A percentile compares a stretch with the other conserved stretches of the same genome.
phyloP scores from a whole-genome alignment of 2,329 filamentous ascomycete genomes.

The Alternaria tenuissima region DNA sequence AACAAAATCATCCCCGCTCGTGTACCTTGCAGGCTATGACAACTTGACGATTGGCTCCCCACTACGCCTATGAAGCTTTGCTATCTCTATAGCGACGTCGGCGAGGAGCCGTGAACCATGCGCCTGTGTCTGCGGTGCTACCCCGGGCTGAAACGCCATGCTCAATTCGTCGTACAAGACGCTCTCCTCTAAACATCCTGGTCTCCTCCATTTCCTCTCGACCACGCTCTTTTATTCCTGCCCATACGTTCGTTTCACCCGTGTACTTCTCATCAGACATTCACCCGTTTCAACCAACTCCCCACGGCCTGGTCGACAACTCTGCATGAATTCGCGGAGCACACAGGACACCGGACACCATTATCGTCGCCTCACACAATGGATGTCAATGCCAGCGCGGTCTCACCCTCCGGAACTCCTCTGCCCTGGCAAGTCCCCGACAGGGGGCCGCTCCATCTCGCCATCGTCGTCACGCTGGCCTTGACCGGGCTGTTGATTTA shows the following conservation, averaged over 20 bases:
- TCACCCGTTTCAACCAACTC: conserved; percentile 5
- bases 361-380: conserved; percentile 23
- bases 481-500: conserved; percentile 53
- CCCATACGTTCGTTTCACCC: conserved; percentile 12
- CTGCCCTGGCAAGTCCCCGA: conserved; percentile 34
- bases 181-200: conserved; percentile 10
- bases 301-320: conserved; percentile 1
- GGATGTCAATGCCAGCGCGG: conserved; percentile 29
- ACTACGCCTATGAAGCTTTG: conserved; percentile 8
- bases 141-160: conserved; percentile 18
- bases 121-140: conserved; percentile 13
- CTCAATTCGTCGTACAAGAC: conserved; percentile 13
- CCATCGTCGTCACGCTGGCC: conserved; percentile 52
- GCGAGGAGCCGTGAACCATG: conserved; percentile 16
- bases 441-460: conserved; percentile 49
- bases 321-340: conserved; percentile 1
- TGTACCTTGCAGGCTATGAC: conserved; percentile 12
- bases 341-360: conserved; percentile 25
- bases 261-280: conserved; percentile 2
- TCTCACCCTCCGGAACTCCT: conserved; percentile 13
- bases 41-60: conserved; percentile 1
- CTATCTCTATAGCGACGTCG: conserved; percentile 18
- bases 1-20: conserved; percentile 8
- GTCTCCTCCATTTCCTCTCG: conserved; percentile 6
- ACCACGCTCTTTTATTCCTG: conserved; percentile 13